These are phyloP conservation scores for Agapanthus africanus DNA, from an alignment of 106 monocot genomes.

Conservation along the genomic window DNA sequence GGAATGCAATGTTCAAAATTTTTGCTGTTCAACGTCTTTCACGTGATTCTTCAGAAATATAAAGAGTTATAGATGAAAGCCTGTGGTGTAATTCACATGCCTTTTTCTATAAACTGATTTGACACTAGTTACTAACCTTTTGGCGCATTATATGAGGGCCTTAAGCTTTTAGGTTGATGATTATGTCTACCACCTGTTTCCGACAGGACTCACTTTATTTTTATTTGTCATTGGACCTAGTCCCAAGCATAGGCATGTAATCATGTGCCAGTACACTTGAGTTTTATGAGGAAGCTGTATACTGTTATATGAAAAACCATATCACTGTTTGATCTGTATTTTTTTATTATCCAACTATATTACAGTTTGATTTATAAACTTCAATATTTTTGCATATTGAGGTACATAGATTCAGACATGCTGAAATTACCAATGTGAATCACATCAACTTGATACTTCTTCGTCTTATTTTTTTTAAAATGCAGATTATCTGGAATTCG, in stretches of 20 bases:
- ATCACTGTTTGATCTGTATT: background rate
- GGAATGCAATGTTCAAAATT: background rate
- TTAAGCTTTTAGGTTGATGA: background rate
- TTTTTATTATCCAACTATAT: too few species aligned
- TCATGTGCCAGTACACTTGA: background rate
- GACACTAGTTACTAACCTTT: background rate
- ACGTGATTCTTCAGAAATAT: background rate
- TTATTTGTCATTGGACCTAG: background rate
- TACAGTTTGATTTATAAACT: too few species aligned
- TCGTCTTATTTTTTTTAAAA: too few species aligned
- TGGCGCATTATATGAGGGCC: background rate
- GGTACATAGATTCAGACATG: background rate
- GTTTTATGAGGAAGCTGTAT: background rate
- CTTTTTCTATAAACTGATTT: background rate
- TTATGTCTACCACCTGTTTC: background rate
- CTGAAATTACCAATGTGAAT: background rate
- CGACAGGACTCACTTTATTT: background rate
- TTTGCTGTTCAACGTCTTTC: background rate
- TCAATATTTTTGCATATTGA: background rate
- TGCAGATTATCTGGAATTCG: conserved; percentile 99
- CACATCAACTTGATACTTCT: background rate
- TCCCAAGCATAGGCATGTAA: too few species aligned
- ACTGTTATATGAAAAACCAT: background rate
- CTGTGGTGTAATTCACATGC: background rate
- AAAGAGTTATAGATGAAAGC: too few species aligned